A percentile compares a stretch with the other conserved stretches of the same genome.
Conservation (phyloP, 2,329 filamentous ascomycete genomes). For the Apiospora pterosperma region DNA sequence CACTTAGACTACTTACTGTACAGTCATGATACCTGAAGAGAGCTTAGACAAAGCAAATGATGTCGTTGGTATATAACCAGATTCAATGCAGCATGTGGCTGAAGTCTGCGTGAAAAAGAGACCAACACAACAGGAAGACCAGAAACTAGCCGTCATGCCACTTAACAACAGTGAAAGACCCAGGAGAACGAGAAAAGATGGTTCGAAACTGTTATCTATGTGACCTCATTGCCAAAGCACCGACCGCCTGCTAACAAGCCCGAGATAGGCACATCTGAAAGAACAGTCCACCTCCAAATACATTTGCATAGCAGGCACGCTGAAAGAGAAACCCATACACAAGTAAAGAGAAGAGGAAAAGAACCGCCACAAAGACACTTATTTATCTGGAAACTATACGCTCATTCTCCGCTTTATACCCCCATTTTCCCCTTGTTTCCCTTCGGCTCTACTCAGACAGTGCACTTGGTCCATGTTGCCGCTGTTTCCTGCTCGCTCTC, state of each 20-base stretch:
- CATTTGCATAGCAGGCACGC: not conserved
- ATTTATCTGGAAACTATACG: not conserved
- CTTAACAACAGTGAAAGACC: not conserved
- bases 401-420: not conserved
- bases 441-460: not conserved
- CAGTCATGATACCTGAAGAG: constrained; percentile 4
- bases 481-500: too few species aligned
- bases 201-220: not conserved
- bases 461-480: not conserved
- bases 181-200: not conserved
- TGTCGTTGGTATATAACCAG: not conserved
- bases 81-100: not conserved
- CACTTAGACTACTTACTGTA: constrained; percentile 2
- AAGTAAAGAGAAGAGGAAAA: not conserved
- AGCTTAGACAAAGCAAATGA: constrained; percentile 2
- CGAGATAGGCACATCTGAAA: not conserved
- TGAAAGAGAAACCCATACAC: not conserved
- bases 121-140: not conserved
- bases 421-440: not conserved
- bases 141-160: not conserved
- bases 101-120: not conserved
- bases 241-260: not conserved
- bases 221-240: not conserved
- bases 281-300: not conserved
- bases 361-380: not conserved